Conservation (phyloP, 169 alveolate species). For the Plasmodium inui region DNA sequence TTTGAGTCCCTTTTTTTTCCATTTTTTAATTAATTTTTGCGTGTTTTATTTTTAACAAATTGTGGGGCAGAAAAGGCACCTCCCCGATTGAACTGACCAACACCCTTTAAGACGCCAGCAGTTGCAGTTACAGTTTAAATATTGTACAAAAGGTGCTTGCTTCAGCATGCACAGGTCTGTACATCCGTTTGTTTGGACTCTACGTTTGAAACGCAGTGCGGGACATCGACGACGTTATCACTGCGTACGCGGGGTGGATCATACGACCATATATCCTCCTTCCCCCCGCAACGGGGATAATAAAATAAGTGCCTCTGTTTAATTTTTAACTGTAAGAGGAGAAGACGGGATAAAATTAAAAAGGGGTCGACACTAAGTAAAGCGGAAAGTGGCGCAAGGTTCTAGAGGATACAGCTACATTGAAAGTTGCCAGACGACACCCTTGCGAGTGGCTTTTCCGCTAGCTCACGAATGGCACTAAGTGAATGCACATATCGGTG, state of each 20-base stretch:
- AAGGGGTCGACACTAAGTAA: neutral
- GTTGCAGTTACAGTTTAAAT: neutral
- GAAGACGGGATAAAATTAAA: neutral
- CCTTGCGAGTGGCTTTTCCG: neutral
- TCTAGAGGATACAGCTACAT: neutral
- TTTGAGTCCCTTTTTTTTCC: neutral
- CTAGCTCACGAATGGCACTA: neutral
- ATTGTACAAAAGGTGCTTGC: neutral
- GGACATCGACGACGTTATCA: neutral
- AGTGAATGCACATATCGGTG: neutral
- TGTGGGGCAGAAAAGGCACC: neutral
- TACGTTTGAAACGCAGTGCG: neutral
- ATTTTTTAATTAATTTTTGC: slow-evolving; percentile 1
- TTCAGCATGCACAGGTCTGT: neutral
- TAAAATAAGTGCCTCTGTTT: neutral
- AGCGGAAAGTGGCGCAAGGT: neutral
- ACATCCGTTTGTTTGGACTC: neutral
- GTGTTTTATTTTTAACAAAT: neutral
- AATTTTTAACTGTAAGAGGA: neutral
- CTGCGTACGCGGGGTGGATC: neutral
- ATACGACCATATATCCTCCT: neutral
- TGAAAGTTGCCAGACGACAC: neutral
- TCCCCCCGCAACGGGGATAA: neutral
- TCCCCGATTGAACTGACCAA: neutral
- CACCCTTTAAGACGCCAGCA: neutral